Base-by-base conservation (phyloP, 2,329 filamentous ascomycete species). In the Lanzia echinophila region DNA sequence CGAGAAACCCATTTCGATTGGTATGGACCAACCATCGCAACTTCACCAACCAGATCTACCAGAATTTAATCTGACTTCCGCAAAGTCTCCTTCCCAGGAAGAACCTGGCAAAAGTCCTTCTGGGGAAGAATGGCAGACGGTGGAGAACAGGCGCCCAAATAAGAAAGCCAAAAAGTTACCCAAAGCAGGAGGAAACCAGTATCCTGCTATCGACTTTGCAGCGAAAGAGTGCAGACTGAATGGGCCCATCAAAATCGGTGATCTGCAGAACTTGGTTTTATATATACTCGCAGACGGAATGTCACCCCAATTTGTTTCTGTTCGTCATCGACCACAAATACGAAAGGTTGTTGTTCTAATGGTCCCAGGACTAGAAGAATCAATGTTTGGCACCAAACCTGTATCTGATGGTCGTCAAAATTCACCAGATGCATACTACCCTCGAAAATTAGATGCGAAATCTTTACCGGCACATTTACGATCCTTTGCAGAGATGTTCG, bases 351-450 rank as follows among this genome's bases (percentile, higher is more conserved):
- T 97, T 31, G 81, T 88, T 39, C 74, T 99, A 60, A 92, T 96
- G 87, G 84, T 96, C 11, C 94, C 94, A 11, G 94, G 94, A 0
- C 73, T 99, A 22, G 92, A 97, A 67, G 81, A 89, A 64, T 87
- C 83, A 58, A 94, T 97, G 87, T 95, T 97, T 72, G 82, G 87
- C 68, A 76, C 63, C 73, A 75, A 56, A 20, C 46, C 43, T 15
- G 43, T 38, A 17, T 41, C 46, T 12, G 49, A 60, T 42, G 22
- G 57, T 61, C 57, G 59, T 58, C 52, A 58, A n/a, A 73, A 72
- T 2, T 75, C 75, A 2, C 79, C 79, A 1, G 81, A 85, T 61
- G 77, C 82, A 62, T 84, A 79, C 66, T 80, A 81, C 63, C 83
- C 81, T 1, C 75, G 75, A 17, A 63, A 71, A 17, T 71, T 87